Conservation (phyloP, 306 rosid genomes). For the Psophocarpus tetragonolobus region DNA sequence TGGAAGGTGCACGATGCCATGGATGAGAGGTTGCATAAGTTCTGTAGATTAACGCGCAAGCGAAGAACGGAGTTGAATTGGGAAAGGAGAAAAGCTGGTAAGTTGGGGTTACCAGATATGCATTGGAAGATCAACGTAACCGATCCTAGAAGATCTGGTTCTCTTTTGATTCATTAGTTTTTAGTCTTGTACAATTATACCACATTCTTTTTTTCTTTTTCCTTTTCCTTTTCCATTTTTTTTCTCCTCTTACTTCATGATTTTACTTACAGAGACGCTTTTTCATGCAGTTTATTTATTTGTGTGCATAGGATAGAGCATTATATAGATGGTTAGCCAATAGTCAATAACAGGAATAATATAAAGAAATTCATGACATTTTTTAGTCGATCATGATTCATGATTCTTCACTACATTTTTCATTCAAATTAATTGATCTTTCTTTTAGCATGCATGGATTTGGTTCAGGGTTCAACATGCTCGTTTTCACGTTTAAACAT, state of each 20-base stretch:
- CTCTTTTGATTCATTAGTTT: conserved; percentile 49
- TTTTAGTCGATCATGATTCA: not conserved
- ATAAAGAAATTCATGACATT: not conserved
- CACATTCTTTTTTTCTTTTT: not conserved
- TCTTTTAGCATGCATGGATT: no score
- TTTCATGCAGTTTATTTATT: conserved; percentile 26
- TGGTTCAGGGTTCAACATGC: no score
- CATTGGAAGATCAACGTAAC: conserved; percentile 85
- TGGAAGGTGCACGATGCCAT: conserved; percentile 74
- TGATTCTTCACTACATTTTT: not conserved
- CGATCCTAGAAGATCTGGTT: conserved; percentile 70
- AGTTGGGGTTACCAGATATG: conserved; percentile 45
- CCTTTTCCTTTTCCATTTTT: not conserved
- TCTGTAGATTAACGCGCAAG: conserved; percentile 63
- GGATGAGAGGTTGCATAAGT: conserved; percentile 52
- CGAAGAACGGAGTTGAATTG: conserved; percentile 75
- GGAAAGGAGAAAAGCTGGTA: conserved; percentile 63
- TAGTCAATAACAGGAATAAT: not conserved
- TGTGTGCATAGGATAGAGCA: not conserved
- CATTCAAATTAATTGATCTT: not conserved
- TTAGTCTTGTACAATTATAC: not conserved
- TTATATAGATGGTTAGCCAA: not conserved
- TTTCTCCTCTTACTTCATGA: not conserved
- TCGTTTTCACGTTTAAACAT: no score
- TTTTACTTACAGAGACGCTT: not conserved